Evolutionary conservation across 2,329 filamentous ascomycete genomes (phyloP), one percentile per base, ranked within the genome.

Genomic region (Talaromyces sp.): DNA sequence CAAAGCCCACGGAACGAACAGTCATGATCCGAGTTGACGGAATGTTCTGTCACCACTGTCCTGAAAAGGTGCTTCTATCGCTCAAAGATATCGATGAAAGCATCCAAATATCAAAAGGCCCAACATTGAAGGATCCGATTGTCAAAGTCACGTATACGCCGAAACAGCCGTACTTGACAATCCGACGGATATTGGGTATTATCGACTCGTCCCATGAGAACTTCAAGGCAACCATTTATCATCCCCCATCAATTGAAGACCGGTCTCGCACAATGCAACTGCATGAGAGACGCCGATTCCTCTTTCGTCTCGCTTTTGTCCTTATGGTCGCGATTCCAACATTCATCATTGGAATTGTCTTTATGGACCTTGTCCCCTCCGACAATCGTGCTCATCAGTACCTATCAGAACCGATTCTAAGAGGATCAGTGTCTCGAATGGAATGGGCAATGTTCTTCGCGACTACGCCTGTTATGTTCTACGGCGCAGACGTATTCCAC

Each of bases 401-500:
- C 70, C 79, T 96, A 53, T 93, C 92, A 85, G 75, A 84, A 68
- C 86, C 88, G 0, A 89, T 92, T 81, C 86, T 84, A 69, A 87
- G 85, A 2, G 91, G 92, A 0, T 82, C 81, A 54, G 88, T 93
- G 62, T 91, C 86, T 69, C 87, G 92, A 25, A 84, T 89, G 5
- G 91, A 94, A 76, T 90, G 94, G 80, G 86, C 91, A 4, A 83
- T 97, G 0, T 92, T 94, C 71, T 85, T 93, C 64, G 83, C 96
- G 72, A 88, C 92, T 1, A 96, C 92, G 0, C 92, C 92, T 0
- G 88, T 97, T 7, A 97, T 96, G 81, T 89, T 97, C 72, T 91
- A 91, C 70, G 90, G 90, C 1, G 91, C 93, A 0, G 91, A 96
- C 74, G 83, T 93, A 1, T 97, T 97, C 76, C 94, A 97, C 73